phyloP scores from a whole-genome alignment of 2,329 filamentous ascomycete species.

The Penicillium sp. region DNA sequence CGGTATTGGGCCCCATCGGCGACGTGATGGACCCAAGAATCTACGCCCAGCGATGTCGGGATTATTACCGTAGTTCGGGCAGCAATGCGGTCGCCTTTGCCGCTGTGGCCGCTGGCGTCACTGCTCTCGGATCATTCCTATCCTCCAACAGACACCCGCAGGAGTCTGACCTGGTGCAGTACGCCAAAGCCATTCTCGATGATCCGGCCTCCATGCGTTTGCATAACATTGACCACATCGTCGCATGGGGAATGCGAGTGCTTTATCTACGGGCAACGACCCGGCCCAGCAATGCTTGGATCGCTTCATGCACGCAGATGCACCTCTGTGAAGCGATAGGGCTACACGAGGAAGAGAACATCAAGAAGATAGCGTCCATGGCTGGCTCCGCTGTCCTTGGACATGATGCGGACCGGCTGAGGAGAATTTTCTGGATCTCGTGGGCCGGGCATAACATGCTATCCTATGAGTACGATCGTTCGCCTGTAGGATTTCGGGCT shows the following conservation, averaged over 20 bases:
- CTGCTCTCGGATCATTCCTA: neutral
- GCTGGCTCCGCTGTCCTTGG: slow-evolving; percentile 17
- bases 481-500: slow-evolving; percentile 23
- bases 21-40: neutral
- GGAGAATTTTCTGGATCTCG: slow-evolving; percentile 34
- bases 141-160: neutral
- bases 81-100: neutral
- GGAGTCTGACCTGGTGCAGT: neutral
- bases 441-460: slow-evolving; percentile 34
- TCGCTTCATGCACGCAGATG: slow-evolving; percentile 32
- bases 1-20: neutral
- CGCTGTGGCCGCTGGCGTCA: neutral
- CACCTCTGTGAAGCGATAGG: slow-evolving; percentile 8
- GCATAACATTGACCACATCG: neutral
- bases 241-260: slow-evolving; percentile 30
- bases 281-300: slow-evolving; percentile 32
- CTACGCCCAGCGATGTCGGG: neutral
- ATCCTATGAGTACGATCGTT: slow-evolving; percentile 33
- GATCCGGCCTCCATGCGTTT: neutral
- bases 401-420: slow-evolving; percentile 31
- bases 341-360: neutral
- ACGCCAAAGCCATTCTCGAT: neutral
- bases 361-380: neutral
- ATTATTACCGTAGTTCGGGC: neutral
- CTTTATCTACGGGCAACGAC: slow-evolving; percentile 33